phyloP scores from a whole-genome alignment of 331 rosid species.

The Cydonia oblonga region DNA sequence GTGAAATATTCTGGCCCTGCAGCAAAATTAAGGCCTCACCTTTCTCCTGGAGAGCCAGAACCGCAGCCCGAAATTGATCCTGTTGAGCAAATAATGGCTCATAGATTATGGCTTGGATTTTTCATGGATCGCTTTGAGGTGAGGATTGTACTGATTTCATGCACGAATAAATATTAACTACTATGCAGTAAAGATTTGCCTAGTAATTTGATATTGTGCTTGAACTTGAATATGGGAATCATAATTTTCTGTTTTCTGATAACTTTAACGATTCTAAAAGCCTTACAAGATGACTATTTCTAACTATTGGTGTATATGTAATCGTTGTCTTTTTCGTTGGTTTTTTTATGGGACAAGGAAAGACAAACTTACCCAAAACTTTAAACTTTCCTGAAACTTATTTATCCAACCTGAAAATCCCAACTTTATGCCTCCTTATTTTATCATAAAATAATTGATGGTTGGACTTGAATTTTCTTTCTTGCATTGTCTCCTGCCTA shows the following conservation, averaged over 20 bases:
- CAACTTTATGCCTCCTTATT: too few species aligned
- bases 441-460: too few species aligned
- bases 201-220: background rate
- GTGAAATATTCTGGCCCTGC: constrained; percentile 72
- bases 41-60: constrained; percentile 90
- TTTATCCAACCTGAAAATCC: too few species aligned
- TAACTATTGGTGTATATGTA: background rate
- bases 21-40: constrained; percentile 87
- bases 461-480: too few species aligned
- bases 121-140: constrained; percentile 98
- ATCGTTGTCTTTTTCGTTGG: background rate
- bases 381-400: too few species aligned
- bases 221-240: background rate
- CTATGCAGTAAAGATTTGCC: background rate
- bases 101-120: constrained; percentile 94
- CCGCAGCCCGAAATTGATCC: constrained; percentile 51
- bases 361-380: too few species aligned
- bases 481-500: too few species aligned
- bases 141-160: constrained; percentile 10
- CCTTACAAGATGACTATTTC: background rate
- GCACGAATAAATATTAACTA: background rate
- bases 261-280: background rate
- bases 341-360: too few species aligned
- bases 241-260: background rate
- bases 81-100: constrained; percentile 88